Base-by-base conservation (phyloP, 148 eudicot species). In the Heliosperma pusillum region DNA sequence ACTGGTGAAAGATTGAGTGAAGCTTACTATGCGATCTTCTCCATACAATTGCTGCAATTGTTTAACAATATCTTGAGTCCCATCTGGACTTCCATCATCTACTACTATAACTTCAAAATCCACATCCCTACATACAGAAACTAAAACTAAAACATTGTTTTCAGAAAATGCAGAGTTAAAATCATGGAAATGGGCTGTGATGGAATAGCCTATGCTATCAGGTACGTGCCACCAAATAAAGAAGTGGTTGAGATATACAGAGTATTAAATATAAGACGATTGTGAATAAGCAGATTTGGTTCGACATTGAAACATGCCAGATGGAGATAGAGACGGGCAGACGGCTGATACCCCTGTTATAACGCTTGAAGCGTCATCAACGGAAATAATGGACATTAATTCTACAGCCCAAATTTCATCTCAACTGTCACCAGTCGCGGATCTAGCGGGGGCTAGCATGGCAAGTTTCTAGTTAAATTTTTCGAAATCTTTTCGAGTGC, bases 61-160 rank as follows among this genome's bases (percentile, higher is more conserved):
- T 83, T 90, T 90, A 33, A 95, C 90, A 19, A 95, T 87, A 72
- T 90, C 92, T 86, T 95, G 99, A 74, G 99, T 95, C 80, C 99
- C 96, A 82, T 95, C 99, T 19, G 97, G 99, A 84, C 97, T 92
- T 76, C 99, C 99, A 82, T 95, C 99, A 89, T 95, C 99, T 66
- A 95, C 99, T 44, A 95, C 77, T 55, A 95, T 88, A 62, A 95
- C 82, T 82, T 95, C 98, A 80, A 95, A 92, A 85, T 95, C 88
- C 59, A 87, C 86, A 74, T 87, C 89, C 93, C 98, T 95, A 61
- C 66, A 74, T 40, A 66, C 10, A 76, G 2, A 24, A 64, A 27
- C 45, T 67, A 36, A 53, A 26, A 16, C 7, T 10, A 21, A 25
- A 57, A 45, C 65, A 22, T 56, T 9, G 11, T 19, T 29, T 58